Conservation (phyloP, 495 filamentous ascomycete species). For the Cryomyces antarcticus region DNA sequence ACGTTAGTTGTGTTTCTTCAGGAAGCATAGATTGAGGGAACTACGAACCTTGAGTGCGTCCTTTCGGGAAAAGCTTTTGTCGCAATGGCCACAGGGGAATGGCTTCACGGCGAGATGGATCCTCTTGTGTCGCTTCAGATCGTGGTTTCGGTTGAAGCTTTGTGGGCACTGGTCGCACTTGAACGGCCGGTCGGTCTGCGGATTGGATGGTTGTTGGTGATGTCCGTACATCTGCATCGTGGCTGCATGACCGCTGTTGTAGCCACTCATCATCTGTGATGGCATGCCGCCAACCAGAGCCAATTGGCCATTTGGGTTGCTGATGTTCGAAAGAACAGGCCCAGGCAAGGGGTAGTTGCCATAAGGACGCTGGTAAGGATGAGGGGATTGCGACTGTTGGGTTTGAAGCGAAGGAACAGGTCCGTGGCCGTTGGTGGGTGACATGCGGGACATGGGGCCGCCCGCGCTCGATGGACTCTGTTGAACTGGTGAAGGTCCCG, state of each 20-base stretch:
- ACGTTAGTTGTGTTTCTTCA: constrained; percentile 12
- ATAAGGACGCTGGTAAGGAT: constrained; percentile 27
- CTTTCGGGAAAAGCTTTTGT: constrained; percentile 93
- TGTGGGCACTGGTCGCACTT: constrained; percentile 85
- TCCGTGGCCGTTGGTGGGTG: constrained; percentile 29
- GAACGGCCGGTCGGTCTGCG: constrained; percentile 66
- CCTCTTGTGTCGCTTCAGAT: constrained; percentile 84
- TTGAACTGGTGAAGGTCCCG: constrained; percentile 35
- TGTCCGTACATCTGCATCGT: constrained; percentile 31
- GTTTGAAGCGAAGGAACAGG: constrained; percentile 26
- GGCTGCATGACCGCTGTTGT: constrained; percentile 36
- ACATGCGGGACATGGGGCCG: constrained; percentile 30
- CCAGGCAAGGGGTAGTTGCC: constrained; percentile 37
- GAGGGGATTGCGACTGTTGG: constrained; percentile 24
- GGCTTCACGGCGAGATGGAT: constrained; percentile 94
- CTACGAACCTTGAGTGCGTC: constrained; percentile 80
- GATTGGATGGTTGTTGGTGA: constrained; percentile 25
- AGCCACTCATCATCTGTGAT: constrained; percentile 23
- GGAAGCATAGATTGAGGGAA: constrained; percentile 3
- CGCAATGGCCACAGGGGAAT: constrained; percentile 76
- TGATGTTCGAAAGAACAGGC: constrained; percentile 59
- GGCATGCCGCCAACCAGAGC: constrained; percentile 44
- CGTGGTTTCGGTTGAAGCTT: constrained; percentile 92
- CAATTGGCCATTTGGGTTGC: constrained; percentile 49
- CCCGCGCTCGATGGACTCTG: constrained; percentile 39